A percentile compares a stretch with the other conserved stretches of the same genome.
phyloP scores from a whole-genome alignment of 768 basidiomycete genomes.

The Zangia roseola region DNA sequence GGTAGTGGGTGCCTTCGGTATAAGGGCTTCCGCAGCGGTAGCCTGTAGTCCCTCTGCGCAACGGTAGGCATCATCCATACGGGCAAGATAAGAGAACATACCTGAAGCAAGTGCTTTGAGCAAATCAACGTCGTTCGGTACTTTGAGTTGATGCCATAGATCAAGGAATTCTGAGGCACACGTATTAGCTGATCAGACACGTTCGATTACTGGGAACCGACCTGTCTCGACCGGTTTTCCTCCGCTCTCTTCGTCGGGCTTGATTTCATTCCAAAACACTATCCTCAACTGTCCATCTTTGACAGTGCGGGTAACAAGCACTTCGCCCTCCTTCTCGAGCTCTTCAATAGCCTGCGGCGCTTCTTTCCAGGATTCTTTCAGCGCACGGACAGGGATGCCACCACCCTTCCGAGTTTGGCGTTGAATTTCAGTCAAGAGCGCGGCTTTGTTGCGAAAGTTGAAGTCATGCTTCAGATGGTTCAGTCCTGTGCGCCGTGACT shows the following conservation, averaged over 20 bases:
- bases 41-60: conserved; percentile 74
- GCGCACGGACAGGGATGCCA: conserved; percentile 76
- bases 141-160: conserved; percentile 81
- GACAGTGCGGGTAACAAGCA: conserved; percentile 79
- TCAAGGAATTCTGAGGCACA: conserved; percentile 71
- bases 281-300: conserved; percentile 82
- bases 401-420: conserved; percentile 81
- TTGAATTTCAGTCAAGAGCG: conserved; percentile 83
- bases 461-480: conserved; percentile 67
- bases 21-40: conserved; percentile 62
- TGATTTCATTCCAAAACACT: conserved; percentile 91
- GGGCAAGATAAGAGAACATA: conserved; percentile 29
- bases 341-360: conserved; percentile 83
- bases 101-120: conserved; percentile 74
- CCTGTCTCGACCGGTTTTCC: conserved; percentile 80
- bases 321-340: conserved; percentile 85
- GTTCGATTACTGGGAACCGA: conserved; percentile 27
- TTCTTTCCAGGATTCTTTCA: conserved; percentile 92
- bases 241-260: conserved; percentile 69
- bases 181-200: conserved; percentile 3
- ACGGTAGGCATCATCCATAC: neutral
- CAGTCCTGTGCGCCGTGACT: conserved; percentile 1
- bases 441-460: conserved; percentile 80
- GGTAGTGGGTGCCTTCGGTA: conserved; percentile 53
- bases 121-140: conserved; percentile 84